Conservation (phyloP, 2,329 filamentous ascomycete genomes). For the Fusarium cicatricum region DNA sequence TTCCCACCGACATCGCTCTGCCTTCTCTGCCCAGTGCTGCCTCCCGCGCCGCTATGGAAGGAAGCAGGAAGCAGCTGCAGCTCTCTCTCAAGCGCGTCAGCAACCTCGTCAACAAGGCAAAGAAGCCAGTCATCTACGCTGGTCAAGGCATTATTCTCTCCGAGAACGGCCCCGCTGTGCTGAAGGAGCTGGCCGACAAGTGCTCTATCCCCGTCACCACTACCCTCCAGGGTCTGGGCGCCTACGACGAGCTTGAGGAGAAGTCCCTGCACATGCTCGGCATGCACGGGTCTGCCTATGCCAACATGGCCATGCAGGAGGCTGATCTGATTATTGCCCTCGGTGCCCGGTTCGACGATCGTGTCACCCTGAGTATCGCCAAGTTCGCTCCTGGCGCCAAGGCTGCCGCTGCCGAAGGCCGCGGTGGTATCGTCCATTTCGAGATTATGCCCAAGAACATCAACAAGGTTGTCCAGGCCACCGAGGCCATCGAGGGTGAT, state of each 20-base stretch:
- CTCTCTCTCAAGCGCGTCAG: constrained; percentile 80
- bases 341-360: constrained; percentile 94
- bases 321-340: constrained; percentile 95
- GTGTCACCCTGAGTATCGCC: constrained; percentile 81
- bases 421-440: constrained; percentile 96
- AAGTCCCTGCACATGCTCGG: constrained; percentile 98
- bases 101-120: constrained; percentile 82
- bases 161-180: constrained; percentile 78
- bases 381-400: constrained; percentile 93
- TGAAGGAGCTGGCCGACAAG: constrained; percentile 91
- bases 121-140: constrained; percentile 95
- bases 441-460: constrained; percentile 99
- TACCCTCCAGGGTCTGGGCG: constrained; percentile 91
- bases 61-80: constrained; percentile 76
- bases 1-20: constrained; percentile 77
- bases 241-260: constrained; percentile 89
- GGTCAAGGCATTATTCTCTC: constrained; percentile 87
- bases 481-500: constrained; percentile 93
- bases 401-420: constrained; percentile 81
- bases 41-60: constrained; percentile 76
- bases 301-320: constrained; percentile 98
- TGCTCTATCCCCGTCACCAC: constrained; percentile 93
- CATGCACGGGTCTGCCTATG: constrained; percentile 97
- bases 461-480: constrained; percentile 98
- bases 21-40: constrained; percentile 87